phyloP scores from a whole-genome alignment of 495 filamentous ascomycete species.

The Penicillium paxilli region DNA sequence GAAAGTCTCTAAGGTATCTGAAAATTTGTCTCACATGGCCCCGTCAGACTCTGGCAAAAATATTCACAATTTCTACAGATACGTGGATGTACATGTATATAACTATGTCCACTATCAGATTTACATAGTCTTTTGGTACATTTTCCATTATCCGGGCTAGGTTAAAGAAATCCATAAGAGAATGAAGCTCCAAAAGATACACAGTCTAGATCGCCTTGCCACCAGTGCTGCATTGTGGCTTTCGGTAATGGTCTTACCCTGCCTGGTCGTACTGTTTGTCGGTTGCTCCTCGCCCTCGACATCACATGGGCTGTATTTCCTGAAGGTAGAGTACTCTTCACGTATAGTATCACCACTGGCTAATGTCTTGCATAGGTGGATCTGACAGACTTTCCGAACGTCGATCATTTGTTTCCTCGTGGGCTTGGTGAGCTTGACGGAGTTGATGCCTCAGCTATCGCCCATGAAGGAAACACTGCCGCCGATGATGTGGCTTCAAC shows the following conservation, averaged over 20 bases:
- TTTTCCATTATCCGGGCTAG: no score
- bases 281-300: constrained; percentile 5
- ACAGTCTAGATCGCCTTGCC: not conserved
- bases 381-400: not conserved
- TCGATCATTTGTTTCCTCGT: not conserved
- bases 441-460: not conserved
- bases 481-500: not conserved
- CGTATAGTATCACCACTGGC: not conserved
- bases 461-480: not conserved
- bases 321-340: not conserved
- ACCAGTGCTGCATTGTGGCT: not conserved
- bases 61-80: no score
- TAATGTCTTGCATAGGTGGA: constrained; percentile 1
- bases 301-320: constrained; percentile 1
- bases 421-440: not conserved
- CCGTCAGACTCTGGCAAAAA: no score
- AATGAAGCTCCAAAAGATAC: not conserved
- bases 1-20: no score
- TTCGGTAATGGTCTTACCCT: not conserved
- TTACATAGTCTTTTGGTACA: not conserved
- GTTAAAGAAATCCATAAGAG: not conserved
- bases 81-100: no score
- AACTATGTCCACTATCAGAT: not conserved
- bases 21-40: not conserved
- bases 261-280: constrained; percentile 3